Percentiles rank a stretch among this genome's conserved stretches.
Evolutionary conservation across 140 eudicot species (phyloP).

Genomic region (Bidens hawaiensis): DNA sequence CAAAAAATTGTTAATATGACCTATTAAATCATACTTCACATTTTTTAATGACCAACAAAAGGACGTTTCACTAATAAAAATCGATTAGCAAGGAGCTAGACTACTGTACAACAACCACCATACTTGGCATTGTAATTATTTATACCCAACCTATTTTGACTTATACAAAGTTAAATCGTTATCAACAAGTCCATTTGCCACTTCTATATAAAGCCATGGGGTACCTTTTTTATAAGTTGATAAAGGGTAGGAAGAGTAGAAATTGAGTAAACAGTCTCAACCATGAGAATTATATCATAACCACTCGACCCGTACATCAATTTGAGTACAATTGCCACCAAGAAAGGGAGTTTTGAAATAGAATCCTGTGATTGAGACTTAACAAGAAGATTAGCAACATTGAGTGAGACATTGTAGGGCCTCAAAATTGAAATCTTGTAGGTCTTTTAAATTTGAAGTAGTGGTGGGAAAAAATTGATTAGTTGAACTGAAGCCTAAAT

Average conservation of each 20-base stretch:
- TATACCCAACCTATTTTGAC: not conserved
- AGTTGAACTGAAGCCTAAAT: too few species aligned
- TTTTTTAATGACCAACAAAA: too few species aligned
- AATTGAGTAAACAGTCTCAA: constrained; percentile 81
- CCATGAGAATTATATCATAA: constrained; percentile 85
- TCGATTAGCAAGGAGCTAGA: too few species aligned
- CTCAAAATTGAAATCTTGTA: constrained; percentile 85
- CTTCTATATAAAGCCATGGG: constrained; percentile 1
- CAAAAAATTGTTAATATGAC: not conserved
- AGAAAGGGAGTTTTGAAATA: constrained; percentile 46
- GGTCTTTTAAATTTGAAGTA: too few species aligned
- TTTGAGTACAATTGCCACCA: constrained; percentile 68
- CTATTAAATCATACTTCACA: not conserved
- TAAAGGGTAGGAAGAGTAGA: constrained; percentile 61
- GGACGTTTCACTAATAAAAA: too few species aligned
- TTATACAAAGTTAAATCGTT: too few species aligned
- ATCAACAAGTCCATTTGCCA: not conserved
- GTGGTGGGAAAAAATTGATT: too few species aligned
- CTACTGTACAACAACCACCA: too few species aligned
- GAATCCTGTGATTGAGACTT: constrained; percentile 28
- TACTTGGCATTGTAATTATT: not conserved
- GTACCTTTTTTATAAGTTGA: constrained; percentile 66
- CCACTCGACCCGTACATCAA: constrained; percentile 23
- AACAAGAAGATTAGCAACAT: constrained; percentile 53
- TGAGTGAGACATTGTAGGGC: constrained; percentile 80